Evolutionary conservation across 1,139 yeast species (phyloP).

Genomic region (Lodderomyces parapsilosis): DNA sequence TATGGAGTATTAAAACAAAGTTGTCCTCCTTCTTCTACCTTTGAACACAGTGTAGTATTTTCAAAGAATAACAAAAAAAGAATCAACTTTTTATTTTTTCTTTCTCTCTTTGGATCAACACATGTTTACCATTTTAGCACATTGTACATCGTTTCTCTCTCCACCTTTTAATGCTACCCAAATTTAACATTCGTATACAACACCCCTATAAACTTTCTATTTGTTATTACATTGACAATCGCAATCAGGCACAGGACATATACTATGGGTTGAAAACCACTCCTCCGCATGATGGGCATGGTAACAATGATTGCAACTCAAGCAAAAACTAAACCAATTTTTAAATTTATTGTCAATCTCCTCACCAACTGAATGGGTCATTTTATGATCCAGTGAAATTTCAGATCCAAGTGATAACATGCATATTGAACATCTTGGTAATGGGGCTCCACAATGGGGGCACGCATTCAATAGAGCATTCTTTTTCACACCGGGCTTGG

Average conservation of each 20-base stretch:
- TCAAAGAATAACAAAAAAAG: too few species aligned
- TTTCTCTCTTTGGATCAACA: too few species aligned
- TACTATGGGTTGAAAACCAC: slow-evolving; percentile 85
- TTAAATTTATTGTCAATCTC: slow-evolving; percentile 41
- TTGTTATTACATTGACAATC: slow-evolving; percentile 71
- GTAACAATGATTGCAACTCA: slow-evolving; percentile 89
- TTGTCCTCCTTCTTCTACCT: too few species aligned
- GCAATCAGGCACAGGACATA: slow-evolving; percentile 96
- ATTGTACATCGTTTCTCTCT: too few species aligned
- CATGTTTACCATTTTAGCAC: too few species aligned
- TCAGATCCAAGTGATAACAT: slow-evolving; percentile 78
- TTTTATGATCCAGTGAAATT: slow-evolving; percentile 36
- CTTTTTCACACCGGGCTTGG: slow-evolving; percentile 23
- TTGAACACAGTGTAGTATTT: too few species aligned
- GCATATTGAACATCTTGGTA: slow-evolving; percentile 91
- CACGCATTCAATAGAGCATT: slow-evolving; percentile 47
- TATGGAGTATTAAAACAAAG: too few species aligned
- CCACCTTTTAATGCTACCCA: too few species aligned
- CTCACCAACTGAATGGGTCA: slow-evolving; percentile 16
- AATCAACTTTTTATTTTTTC: too few species aligned
- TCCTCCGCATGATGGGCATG: slow-evolving; percentile 95
- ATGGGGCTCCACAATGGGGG: slow-evolving; percentile 85
- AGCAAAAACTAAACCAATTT: slow-evolving; percentile 87
- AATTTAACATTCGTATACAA: too few species aligned
- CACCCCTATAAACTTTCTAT: slow-evolving; percentile 16